phyloP scores from a whole-genome alignment of 164 flowering plant genomes.

The Vitis amurensis region DNA sequence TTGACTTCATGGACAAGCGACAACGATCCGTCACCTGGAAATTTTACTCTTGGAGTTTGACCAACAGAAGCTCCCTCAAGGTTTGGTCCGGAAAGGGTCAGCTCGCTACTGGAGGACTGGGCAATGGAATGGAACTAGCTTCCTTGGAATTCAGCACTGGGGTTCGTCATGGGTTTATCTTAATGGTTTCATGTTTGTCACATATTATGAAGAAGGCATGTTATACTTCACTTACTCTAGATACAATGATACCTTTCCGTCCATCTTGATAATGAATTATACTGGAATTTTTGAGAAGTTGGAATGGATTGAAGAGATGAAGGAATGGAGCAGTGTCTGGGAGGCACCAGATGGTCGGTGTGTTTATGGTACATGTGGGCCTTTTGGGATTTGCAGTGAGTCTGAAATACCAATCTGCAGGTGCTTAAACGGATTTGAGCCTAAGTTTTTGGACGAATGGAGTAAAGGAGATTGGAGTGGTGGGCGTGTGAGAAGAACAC shows the following conservation, averaged over 20 bases:
- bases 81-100: constrained; percentile 4
- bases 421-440: constrained; percentile 33
- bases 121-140: constrained; percentile 39
- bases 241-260: constrained; percentile 1
- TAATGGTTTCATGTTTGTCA: too few relatives aligned
- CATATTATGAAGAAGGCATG: constrained; percentile 6
- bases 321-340: neutral
- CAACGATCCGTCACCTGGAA: constrained; percentile 21
- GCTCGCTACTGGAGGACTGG: constrained; percentile 21
- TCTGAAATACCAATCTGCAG: constrained; percentile 14
- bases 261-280: constrained; percentile 18
- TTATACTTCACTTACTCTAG: constrained; percentile 8
- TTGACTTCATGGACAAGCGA: constrained; percentile 23
- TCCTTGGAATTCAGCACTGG: constrained; percentile 20
- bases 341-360: neutral
- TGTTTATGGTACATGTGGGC: constrained; percentile 20
- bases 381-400: constrained; percentile 14
- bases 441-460: constrained; percentile 19
- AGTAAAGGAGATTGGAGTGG: constrained; percentile 10
- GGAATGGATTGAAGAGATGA: neutral
- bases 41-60: constrained; percentile 15
- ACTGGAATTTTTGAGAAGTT: constrained; percentile 7
- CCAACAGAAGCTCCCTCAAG: constrained; percentile 12
- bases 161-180: neutral
- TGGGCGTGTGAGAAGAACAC: constrained; percentile 30